Percentiles rank a stretch among this genome's conserved stretches.
phyloP scores from a whole-genome alignment of 345 rosid genomes.

The Carallia brachiata region DNA sequence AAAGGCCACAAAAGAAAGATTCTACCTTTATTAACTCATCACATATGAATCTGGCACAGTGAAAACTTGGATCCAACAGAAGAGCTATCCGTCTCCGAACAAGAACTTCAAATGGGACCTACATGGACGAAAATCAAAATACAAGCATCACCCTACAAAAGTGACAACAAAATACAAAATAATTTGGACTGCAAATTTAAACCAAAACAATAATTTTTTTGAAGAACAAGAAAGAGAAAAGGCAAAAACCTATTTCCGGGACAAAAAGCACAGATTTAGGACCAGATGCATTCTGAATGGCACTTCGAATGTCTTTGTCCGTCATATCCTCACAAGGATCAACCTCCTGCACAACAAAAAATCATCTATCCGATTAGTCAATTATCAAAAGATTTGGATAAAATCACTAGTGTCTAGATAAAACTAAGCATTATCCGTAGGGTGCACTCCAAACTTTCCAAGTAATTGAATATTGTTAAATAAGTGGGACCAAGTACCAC shows the following conservation, averaged over 20 bases:
- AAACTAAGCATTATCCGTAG: no score
- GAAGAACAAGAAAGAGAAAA: not conserved
- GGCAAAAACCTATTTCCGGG: conserved; percentile 63
- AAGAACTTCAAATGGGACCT: conserved; percentile 98
- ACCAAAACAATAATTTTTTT: not conserved
- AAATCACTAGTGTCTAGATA: no score
- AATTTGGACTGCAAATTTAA: not conserved
- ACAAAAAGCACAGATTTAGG: conserved; percentile 85
- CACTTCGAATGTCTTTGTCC: conserved; percentile 86
- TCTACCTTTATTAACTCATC: conserved; percentile 86
- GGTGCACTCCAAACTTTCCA: no score
- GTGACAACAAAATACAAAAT: not conserved
- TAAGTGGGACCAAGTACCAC: no score
- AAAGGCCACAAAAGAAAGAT: not conserved
- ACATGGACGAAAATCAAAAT: conserved; percentile 15
- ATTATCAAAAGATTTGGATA: not conserved
- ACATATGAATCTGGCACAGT: conserved; percentile 93
- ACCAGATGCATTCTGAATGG: conserved; percentile 96
- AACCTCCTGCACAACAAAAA: conserved; percentile 58
- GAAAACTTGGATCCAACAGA: conserved; percentile 89
- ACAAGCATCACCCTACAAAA: not conserved
- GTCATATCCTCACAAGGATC: conserved; percentile 97
- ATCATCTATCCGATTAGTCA: not conserved
- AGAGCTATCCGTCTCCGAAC: conserved; percentile 88
- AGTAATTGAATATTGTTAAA: no score